Conservation (phyloP, 257 asterid genomes). For the Primulina huaijiensis region DNA sequence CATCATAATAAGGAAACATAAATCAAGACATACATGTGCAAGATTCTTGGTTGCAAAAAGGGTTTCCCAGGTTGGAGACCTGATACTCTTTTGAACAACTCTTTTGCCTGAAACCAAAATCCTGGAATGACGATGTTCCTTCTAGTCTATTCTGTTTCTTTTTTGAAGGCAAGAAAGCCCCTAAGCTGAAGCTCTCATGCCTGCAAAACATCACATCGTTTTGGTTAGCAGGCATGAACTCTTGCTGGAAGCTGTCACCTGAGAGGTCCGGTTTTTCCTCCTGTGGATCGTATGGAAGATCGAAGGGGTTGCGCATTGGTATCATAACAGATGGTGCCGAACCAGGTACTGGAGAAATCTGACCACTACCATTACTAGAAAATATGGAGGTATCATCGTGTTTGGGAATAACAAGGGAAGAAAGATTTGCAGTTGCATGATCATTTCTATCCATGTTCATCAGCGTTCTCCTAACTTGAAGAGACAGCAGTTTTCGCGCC, state of each 20-base stretch:
- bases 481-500: conserved; percentile 50
- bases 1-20: background rate
- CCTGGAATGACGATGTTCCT: conserved; percentile 21
- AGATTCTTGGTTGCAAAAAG: conserved; percentile 36
- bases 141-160: conserved; percentile 21
- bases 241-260: conserved; percentile 71
- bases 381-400: conserved; percentile 12
- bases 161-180: conserved; percentile 34
- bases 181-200: conserved; percentile 62
- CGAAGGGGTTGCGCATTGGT: conserved; percentile 75
- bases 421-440: conserved; percentile 25
- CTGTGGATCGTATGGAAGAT: conserved; percentile 85
- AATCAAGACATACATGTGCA: background rate
- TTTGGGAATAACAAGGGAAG: conserved; percentile 49
- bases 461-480: conserved; percentile 45
- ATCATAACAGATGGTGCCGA: conserved; percentile 79
- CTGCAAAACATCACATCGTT: conserved; percentile 51
- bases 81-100: conserved; percentile 16
- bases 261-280: conserved; percentile 87
- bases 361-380: conserved; percentile 9
- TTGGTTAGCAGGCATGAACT: conserved; percentile 43
- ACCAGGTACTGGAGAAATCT: conserved; percentile 60
- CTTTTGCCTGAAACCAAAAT: conserved; percentile 26
- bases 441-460: conserved; percentile 41
- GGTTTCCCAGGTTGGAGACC: conserved; percentile 23